Evolutionary conservation across 108 stramenopile species (phyloP).

Genomic region (Cyclotella cryptica): DNA sequence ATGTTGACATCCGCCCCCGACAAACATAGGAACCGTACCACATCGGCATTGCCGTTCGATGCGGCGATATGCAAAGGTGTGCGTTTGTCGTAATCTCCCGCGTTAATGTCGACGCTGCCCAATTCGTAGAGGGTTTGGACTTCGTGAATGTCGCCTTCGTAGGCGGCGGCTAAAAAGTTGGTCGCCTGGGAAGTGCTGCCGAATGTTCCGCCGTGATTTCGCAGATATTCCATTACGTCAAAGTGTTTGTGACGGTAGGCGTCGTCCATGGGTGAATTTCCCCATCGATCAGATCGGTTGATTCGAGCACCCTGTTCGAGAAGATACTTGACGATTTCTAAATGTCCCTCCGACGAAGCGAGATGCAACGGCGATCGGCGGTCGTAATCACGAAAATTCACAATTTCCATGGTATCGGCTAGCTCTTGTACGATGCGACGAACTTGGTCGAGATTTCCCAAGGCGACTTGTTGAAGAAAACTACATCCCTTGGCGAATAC

Average conservation of each 20-base stretch:
- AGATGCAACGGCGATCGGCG: constrained; percentile 64
- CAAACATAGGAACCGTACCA: constrained; percentile 54
- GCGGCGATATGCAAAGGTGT: constrained; percentile 71
- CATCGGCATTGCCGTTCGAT: constrained; percentile 47
- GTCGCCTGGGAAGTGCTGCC: constrained; percentile 47
- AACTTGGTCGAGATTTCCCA: constrained; percentile 53
- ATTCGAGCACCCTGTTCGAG: constrained; percentile 49
- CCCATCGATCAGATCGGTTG: constrained; percentile 66
- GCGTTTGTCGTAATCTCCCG: constrained; percentile 56
- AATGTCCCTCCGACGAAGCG: constrained; percentile 67
- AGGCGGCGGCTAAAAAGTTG: constrained; percentile 55
- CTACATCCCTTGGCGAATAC: constrained; percentile 70
- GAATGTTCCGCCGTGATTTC: constrained; percentile 37
- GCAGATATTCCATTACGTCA: constrained; percentile 47
- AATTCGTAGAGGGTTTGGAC: constrained; percentile 41
- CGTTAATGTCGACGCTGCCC: constrained; percentile 52
- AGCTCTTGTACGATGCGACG: neutral
- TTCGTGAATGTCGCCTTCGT: constrained; percentile 53
- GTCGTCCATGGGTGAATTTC: constrained; percentile 65
- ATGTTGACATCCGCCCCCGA: constrained; percentile 56
- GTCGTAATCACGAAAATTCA: constrained; percentile 71
- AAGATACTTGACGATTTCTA: constrained; percentile 49
- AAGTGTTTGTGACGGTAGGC: constrained; percentile 57
- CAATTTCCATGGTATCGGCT: constrained; percentile 22
- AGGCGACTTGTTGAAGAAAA: constrained; percentile 68